phyloP scores from a whole-genome alignment of 768 basidiomycete species.

The Suillus brevipes region DNA sequence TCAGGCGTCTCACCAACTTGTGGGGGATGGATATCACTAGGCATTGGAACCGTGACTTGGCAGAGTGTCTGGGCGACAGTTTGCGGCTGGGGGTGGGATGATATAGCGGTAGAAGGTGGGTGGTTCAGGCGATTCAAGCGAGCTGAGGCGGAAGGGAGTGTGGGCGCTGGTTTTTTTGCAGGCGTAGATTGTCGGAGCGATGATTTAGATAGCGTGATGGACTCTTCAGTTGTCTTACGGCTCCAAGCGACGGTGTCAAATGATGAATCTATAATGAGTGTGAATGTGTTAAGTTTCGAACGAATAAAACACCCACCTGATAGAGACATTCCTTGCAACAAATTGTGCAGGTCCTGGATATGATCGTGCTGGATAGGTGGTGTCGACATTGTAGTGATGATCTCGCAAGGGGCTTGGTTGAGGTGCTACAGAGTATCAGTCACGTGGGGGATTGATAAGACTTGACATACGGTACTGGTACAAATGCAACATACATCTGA shows the following conservation, averaged over 20 bases:
- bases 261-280: background rate
- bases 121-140: too few relatives aligned
- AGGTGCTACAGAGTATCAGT: background rate
- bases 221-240: background rate
- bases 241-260: constrained; percentile 1
- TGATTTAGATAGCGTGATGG: background rate
- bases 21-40: background rate
- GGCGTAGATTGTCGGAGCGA: background rate
- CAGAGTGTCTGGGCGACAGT: background rate
- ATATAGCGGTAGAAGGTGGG: background rate
- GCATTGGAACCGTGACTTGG: background rate
- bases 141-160: background rate
- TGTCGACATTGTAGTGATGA: background rate
- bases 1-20: background rate
- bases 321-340: background rate
- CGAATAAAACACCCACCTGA: background rate
- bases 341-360: background rate
- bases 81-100: too few relatives aligned
- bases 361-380: background rate
- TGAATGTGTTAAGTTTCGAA: background rate
- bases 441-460: background rate
- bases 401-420: background rate
- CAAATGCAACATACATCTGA: background rate
- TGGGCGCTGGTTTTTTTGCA: background rate
- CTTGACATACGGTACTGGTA: background rate